phyloP scores from a whole-genome alignment of 805 yeast species.

The Saccharomycopsis vini region DNA sequence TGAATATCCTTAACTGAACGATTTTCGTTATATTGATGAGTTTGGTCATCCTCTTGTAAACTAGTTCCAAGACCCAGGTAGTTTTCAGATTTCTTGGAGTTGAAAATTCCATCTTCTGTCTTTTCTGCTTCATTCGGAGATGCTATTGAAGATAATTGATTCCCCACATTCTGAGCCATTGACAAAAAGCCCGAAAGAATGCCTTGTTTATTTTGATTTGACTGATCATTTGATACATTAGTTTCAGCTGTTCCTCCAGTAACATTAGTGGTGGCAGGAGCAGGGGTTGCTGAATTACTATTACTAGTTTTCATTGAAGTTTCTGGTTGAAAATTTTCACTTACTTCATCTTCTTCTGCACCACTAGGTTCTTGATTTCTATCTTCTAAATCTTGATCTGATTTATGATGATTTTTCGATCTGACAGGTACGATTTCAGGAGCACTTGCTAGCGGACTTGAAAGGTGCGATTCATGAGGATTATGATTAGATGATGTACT shows the following conservation, averaged over 20 bases:
- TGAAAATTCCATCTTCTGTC: not conserved
- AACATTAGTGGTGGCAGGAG: not conserved
- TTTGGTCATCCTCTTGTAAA: no score
- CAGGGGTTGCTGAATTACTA: not conserved
- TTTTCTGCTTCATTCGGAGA: conserved; percentile 2
- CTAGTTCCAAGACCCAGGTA: no score
- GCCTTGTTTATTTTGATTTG: conserved; percentile 4
- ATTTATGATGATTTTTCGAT: conserved; percentile 1
- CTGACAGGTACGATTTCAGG: conserved; percentile 13
- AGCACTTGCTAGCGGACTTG: conserved; percentile 9
- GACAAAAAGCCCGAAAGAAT: conserved; percentile 14
- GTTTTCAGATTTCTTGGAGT: not conserved
- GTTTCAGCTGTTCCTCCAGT: not conserved
- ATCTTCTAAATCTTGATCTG: no score
- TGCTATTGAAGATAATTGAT: conserved; percentile 13
- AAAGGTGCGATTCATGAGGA: not conserved
- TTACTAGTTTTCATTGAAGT: not conserved
- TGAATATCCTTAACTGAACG: conserved; percentile 11
- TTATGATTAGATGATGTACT: not conserved
- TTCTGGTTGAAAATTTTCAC: not conserved
- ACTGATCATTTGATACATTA: not conserved
- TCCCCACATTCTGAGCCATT: conserved; percentile 15
- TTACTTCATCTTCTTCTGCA: not conserved
- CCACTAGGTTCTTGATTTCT: no score
- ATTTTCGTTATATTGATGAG: not conserved